Percentiles rank a stretch among this genome's conserved stretches.
phyloP scores from a whole-genome alignment of 176 grass and related monocot species.

The Luzula sylvatica region DNA sequence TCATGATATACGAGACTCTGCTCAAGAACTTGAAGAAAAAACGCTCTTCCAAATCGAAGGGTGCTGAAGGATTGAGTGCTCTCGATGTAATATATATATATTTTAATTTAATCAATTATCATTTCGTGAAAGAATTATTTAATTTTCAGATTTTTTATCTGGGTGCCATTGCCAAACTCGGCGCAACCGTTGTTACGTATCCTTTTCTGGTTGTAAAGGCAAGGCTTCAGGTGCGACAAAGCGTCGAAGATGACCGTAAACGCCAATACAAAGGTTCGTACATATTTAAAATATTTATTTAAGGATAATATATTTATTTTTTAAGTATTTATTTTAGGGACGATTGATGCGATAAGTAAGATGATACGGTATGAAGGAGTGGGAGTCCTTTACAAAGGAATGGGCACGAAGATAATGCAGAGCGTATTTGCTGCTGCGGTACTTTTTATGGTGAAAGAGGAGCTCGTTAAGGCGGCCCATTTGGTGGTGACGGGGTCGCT shows the following conservation, averaged over 20 bases:
- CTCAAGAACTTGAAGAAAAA: slow-evolving; percentile 80
- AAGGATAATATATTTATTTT: slow-evolving; percentile 11
- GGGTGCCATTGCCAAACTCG: slow-evolving; percentile 89
- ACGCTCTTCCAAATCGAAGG: slow-evolving; percentile 57
- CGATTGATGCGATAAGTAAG: slow-evolving; percentile 74
- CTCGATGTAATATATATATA: slow-evolving; percentile 46
- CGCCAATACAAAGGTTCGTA: slow-evolving; percentile 60
- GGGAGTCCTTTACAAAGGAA: slow-evolving; percentile 76
- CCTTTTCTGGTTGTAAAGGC: slow-evolving; percentile 91
- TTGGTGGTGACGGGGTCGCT: slow-evolving; percentile 56
- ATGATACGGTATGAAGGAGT: slow-evolving; percentile 69
- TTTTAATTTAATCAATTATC: too few species aligned
- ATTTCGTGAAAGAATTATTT: slow-evolving; percentile 12
- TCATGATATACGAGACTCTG: slow-evolving; percentile 97
- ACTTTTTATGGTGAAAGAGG: slow-evolving; percentile 97
- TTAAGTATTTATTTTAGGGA: slow-evolving; percentile 31
- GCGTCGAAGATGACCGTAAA: slow-evolving; percentile 39
- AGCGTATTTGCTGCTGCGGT: slow-evolving; percentile 91
- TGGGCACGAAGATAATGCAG: slow-evolving; percentile 94
- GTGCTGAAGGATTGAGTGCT: slow-evolving; percentile 73
- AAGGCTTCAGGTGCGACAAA: slow-evolving; percentile 75
- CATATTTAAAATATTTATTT: not conserved
- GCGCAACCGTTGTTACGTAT: slow-evolving; percentile 81
- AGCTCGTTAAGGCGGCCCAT: slow-evolving; percentile 79
- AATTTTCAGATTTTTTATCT: slow-evolving; percentile 83